Percentiles rank a stretch among this genome's conserved stretches.
Conservation (phyloP, 2,329 filamentous ascomycete species). For the Botrytis aclada region DNA sequence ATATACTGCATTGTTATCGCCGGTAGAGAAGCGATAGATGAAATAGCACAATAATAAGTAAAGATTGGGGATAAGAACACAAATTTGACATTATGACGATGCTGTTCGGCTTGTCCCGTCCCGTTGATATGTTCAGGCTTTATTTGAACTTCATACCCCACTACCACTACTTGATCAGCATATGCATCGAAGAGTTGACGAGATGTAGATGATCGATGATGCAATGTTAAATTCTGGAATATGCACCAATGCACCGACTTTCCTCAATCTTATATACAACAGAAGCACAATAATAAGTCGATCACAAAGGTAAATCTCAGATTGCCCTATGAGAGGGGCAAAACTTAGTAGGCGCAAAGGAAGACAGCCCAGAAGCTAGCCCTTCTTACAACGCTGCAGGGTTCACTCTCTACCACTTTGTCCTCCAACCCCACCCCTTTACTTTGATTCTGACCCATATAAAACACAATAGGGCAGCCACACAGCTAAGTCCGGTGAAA, state of each 20-base stretch:
- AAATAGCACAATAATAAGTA: neutral
- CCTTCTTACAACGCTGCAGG: neutral
- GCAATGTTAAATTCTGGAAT: neutral
- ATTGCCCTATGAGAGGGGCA: neutral
- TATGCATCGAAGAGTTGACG: neutral
- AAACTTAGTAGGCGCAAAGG: neutral
- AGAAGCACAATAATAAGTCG: neutral
- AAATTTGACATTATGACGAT: neutral
- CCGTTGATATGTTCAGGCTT: neutral
- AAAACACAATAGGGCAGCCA: conserved; percentile 23
- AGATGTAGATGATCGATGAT: neutral
- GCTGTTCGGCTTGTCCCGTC: neutral
- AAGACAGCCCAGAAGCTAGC: neutral
- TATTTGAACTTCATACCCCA: conserved; percentile 5
- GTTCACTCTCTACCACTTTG: conserved; percentile 1
- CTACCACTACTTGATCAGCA: neutral
- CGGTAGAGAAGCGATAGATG: neutral
- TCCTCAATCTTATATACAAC: neutral
- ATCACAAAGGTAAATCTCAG: neutral
- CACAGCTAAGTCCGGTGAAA: conserved; percentile 25
- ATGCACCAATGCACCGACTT: no score
- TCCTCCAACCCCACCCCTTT: conserved; percentile 7
- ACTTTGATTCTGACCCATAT: neutral
- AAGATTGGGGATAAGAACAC: neutral
- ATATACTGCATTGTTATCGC: conserved; percentile 1